Percentiles rank a stretch among this genome's conserved stretches.
Evolutionary conservation across 179 eudicot species (phyloP).

Genomic region (Camellia oleifera): DNA sequence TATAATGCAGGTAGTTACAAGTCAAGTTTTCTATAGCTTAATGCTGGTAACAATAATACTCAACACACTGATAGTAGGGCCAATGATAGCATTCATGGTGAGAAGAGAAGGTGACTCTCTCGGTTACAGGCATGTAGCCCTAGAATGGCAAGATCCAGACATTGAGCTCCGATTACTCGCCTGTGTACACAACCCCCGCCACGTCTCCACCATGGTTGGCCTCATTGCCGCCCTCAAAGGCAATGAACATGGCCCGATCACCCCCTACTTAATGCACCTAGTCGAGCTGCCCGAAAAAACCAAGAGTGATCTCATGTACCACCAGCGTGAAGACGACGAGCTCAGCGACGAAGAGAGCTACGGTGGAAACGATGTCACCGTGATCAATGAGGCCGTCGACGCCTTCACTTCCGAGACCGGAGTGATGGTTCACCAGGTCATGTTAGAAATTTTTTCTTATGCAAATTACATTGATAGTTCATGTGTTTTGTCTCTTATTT

Average conservation of each 20-base stretch:
- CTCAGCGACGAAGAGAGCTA: conserved; percentile 85
- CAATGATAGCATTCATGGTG: conserved; percentile 48
- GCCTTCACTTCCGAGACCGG: conserved; percentile 58
- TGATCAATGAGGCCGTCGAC: conserved; percentile 71
- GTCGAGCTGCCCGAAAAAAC: conserved; percentile 75
- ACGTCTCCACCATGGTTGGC: conserved; percentile 65
- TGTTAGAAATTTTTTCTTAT: background rate
- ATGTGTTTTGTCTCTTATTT: too few species aligned
- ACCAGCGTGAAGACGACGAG: conserved; percentile 83
- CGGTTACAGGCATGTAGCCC: conserved; percentile 49
- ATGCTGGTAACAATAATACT: conserved; percentile 56
- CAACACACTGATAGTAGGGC: conserved; percentile 66
- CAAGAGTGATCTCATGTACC: conserved; percentile 52
- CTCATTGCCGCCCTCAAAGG: conserved; percentile 67
- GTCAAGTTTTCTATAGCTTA: conserved; percentile 37
- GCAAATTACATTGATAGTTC: background rate
- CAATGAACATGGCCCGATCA: conserved; percentile 52
- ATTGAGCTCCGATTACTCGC: conserved; percentile 69
- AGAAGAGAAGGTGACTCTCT: conserved; percentile 43
- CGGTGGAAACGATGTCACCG: conserved; percentile 78
- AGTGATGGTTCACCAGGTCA: conserved; percentile 46
- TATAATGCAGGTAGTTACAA: conserved; percentile 26
- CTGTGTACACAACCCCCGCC: conserved; percentile 84
- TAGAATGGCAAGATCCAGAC: conserved; percentile 73
- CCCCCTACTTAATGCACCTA: conserved; percentile 74